Base-by-base conservation (phyloP, 768 basidiomycete species). In the Clathrus columnatus region DNA sequence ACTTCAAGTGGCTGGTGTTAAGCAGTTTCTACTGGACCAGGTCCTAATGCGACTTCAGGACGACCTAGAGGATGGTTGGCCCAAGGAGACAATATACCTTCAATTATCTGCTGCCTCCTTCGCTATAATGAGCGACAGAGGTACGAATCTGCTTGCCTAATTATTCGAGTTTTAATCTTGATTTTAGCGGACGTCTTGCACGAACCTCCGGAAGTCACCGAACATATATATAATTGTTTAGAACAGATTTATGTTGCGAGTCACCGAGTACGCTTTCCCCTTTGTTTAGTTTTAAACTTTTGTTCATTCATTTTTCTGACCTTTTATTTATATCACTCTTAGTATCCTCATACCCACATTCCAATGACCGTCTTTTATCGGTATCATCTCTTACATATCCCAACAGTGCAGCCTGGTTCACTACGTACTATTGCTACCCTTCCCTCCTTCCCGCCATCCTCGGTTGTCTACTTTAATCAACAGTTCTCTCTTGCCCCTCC, bases 31-130 rank as follows among this genome's bases (percentile, higher is more conserved):
- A 3, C 30, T 29, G 11, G 21, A 17, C 2, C 21, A 47, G 10
- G 30, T 55, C 26, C 26, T 55, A 11, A 16, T n/a, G 5, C 20
- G 30, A 4, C 16, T 47, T 16, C 44, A 48, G n/a, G 8, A 20
- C 20, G 54, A 55, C 11, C n/a, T 20, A 7, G 51, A 27, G 18
- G 26, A 55, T 30, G 46, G 46, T 27, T 55, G 54, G 54, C 54
- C 54, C 14, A 1, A 5, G 18, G 54, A 55, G 30, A 47, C 44
- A 5, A 20, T n/a, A 4, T 7, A 16, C 18, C 23, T 55, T 14
- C 54, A 48, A 47, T 47, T 55, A 7, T 10, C 54, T 2, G 44
- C 32, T 18, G 54, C 54, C n/a, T 47, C 26, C 23, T 48, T 55
- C 20, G 44, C 54, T 7, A 47, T 55, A 17, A 28, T 55, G 21